Evolutionary conservation across 179 eudicot genomes (phyloP).

Genomic region (Beta corolliflora): DNA sequence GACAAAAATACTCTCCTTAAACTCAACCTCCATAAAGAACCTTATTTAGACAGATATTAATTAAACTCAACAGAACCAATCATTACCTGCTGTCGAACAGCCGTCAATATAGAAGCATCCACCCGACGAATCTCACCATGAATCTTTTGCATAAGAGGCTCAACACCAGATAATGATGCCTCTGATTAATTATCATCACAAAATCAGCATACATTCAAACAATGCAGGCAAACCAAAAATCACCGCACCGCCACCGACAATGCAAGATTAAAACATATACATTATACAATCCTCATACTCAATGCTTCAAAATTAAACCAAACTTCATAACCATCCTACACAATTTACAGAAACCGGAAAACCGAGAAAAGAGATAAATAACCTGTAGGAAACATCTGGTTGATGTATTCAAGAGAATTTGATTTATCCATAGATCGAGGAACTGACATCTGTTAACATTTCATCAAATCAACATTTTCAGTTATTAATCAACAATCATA

Average conservation of each 20-base stretch:
- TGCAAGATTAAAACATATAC: not conserved
- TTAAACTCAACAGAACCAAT: conserved; percentile 5
- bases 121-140: conserved; percentile 87
- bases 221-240: not conserved
- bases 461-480: conserved; percentile 5
- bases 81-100: conserved; percentile 91
- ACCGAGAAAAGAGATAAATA: not conserved
- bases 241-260: not conserved
- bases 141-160: conserved; percentile 96
- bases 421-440: conserved; percentile 70
- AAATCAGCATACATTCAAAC: conserved; percentile 5
- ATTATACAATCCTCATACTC: not conserved
- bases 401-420: conserved; percentile 89
- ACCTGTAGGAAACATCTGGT: conserved; percentile 99
- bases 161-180: conserved; percentile 94
- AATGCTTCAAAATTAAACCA: not conserved
- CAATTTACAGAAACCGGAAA: not conserved
- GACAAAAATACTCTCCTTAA: not conserved
- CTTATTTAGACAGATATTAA: not conserved
- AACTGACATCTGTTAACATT: conserved; percentile 34
- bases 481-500: not conserved
- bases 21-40: not conserved
- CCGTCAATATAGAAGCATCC: conserved; percentile 89
- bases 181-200: conserved; percentile 43
- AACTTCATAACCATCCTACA: not conserved